Evolutionary conservation across 2,329 filamentous ascomycete species (phyloP), one percentile per base, ranked within the genome.

Genomic region (Colletotrichum godetiae): DNA sequence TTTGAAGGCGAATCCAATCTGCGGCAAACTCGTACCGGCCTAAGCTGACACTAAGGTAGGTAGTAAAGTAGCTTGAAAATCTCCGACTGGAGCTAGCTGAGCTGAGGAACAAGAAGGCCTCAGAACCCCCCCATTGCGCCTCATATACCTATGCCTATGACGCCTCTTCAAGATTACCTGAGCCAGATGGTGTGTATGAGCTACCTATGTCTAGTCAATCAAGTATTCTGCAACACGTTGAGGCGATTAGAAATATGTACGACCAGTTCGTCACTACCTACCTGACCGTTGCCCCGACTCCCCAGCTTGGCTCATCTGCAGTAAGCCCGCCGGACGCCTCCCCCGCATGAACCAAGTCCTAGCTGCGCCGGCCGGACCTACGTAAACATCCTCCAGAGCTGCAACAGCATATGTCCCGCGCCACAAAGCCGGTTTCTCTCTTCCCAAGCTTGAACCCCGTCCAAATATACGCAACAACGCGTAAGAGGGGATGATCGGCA

Each of bases 331-430:
- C 35, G 52, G 27, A 46, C 24, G 24, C 24, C 33, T 55, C 24
- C 52, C 52, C 53, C 52, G 24, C 52, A 65, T 66, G 35, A 67
- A 24, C 35, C 35, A 13, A 49, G 64, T 27, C 24, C 56, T 49
- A 22, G 52, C 64, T 67, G 24, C 53, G 64, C 64, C 35, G n/a
- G 46, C 53, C 33, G 27, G 19, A 22, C 35, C 53, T 58, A 67
- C 64, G 53, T 59, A 49, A 49, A 35, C 53, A 27, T 49, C 35
- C 10, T 31, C 62, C 49, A 10, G 22, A 49, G 22, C 22, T n/a
- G 35, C 29, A 31, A 31, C 49, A 56, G n/a, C 49, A 22, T 31
- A 8, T 31, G 52, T 65, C 22, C 42, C 31, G 62, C 52, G 52
- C 62, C 52, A 27, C 42, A 22, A 49, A 49, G 12, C 5, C 64